Percentiles rank a stretch among this genome's conserved stretches.
Conservation (phyloP, 371 early-diverging fungal genomes). For the Dipsacomyces acuminosporus region DNA sequence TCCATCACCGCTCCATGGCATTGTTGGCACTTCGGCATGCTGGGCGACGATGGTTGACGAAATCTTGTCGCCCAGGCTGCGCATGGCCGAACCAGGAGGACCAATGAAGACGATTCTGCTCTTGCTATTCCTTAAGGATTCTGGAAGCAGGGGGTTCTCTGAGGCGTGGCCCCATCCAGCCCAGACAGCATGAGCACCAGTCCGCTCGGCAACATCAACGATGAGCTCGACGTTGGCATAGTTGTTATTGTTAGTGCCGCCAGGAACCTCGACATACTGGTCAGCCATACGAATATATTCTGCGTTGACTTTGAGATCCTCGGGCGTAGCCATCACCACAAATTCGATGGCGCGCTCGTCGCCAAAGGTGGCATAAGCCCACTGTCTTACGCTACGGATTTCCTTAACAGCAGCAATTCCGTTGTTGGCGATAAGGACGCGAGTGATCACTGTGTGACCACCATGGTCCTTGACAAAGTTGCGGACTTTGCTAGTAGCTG, state of each 20-base stretch:
- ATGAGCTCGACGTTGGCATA: conserved; percentile 97
- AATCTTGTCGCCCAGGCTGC: conserved; percentile 97
- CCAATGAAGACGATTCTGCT: conserved; percentile 92
- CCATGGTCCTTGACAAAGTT: conserved; percentile 75
- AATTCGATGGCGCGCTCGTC: conserved; percentile 93
- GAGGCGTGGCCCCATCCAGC: conserved; percentile 98
- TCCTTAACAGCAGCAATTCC: conserved; percentile 99
- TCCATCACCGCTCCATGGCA: conserved; percentile 93
- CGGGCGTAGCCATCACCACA: conserved; percentile 97
- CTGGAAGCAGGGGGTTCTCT: conserved; percentile 95
- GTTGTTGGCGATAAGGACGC: conserved; percentile 97
- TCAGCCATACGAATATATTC: conserved; percentile 99
- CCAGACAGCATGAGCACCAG: conserved; percentile 74
- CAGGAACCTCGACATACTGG: conserved; percentile 95
- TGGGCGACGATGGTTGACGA: conserved; percentile 98
- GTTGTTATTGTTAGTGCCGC: conserved; percentile 95
- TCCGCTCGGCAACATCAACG: conserved; percentile 95
- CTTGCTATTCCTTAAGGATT: conserved; percentile 75
- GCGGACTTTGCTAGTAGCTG: conserved; percentile 46
- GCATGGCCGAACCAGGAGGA: conserved; percentile 98
- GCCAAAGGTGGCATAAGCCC: conserved; percentile 98
- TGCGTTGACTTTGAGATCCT: conserved; percentile 94
- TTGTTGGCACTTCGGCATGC: conserved; percentile 90
- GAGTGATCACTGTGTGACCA: conserved; percentile 84
- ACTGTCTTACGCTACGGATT: conserved; percentile 95